Percentiles rank a stretch among this genome's conserved stretches.
Evolutionary conservation across 148 eudicot genomes (phyloP).

Genomic region (Fagopyrum tataricum): DNA sequence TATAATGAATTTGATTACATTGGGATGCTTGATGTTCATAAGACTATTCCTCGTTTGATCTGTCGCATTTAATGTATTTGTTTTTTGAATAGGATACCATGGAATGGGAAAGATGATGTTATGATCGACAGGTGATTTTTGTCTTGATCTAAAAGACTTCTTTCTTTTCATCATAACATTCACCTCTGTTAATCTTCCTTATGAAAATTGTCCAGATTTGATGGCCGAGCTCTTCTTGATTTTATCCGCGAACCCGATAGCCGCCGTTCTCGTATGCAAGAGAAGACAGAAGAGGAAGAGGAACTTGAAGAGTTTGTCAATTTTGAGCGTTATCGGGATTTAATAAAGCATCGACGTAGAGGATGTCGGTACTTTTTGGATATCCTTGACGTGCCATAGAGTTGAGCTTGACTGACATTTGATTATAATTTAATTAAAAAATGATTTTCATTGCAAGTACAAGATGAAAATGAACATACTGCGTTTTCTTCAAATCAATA

Average conservation of each 20-base stretch:
- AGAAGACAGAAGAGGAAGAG: constrained; percentile 92
- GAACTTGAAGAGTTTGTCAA: constrained; percentile 98
- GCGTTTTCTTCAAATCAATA: constrained; percentile 16
- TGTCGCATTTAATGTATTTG: background rate
- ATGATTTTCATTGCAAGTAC: background rate
- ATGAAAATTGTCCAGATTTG: constrained; percentile 54
- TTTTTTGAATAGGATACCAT: constrained; percentile 70
- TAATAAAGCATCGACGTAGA: constrained; percentile 99
- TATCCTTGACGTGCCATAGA: constrained; percentile 35
- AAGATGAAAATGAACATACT: constrained; percentile 14
- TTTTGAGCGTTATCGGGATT: constrained; percentile 99
- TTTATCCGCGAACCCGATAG: constrained; percentile 85
- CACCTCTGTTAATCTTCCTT: constrained; percentile 5
- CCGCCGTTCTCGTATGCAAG: constrained; percentile 51
- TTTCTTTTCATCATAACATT: background rate
- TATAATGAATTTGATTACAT: background rate
- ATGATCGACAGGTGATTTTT: constrained; percentile 77
- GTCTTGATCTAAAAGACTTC: background rate
- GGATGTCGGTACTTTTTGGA: constrained; percentile 99
- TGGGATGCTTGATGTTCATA: background rate
- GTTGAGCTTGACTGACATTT: constrained; percentile 21
- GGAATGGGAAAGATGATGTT: constrained; percentile 92
- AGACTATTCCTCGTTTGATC: background rate
- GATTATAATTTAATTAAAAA: background rate
- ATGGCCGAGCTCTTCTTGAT: constrained; percentile 98